These are phyloP conservation scores for Sideroxylon spinosum DNA, from an alignment of 179 eudicot genomes.

Conservation along the genomic window DNA sequence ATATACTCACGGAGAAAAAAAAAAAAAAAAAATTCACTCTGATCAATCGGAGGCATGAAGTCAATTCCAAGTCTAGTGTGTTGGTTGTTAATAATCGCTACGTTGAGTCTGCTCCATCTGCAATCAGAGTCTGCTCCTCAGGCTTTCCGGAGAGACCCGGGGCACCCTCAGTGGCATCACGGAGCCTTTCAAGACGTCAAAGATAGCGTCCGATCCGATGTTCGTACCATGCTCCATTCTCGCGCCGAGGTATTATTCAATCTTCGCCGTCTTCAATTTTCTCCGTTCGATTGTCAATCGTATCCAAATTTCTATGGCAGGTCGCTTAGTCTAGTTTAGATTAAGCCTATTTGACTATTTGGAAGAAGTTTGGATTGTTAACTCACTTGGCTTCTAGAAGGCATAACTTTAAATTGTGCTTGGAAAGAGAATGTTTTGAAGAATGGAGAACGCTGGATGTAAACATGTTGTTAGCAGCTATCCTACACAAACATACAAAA, in stretches of 20 bases:
- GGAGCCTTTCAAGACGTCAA: conserved; percentile 89
- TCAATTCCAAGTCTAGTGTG: conserved; percentile 1
- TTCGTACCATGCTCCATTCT: conserved; percentile 82
- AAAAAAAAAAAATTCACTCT: too few relatives aligned
- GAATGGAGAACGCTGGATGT: not conserved
- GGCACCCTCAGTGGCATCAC: conserved; percentile 94
- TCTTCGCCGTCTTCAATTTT: not conserved
- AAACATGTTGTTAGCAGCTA: not conserved
- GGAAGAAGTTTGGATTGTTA: not conserved
- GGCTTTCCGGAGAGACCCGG: conserved; percentile 79
- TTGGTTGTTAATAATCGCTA: not conserved
- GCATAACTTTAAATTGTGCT: not conserved
- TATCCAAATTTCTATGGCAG: not conserved
- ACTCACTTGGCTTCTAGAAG: not conserved
- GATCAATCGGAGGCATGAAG: conserved; percentile 16
- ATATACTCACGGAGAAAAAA: not conserved
- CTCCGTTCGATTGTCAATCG: not conserved
- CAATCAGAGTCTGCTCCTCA: conserved; percentile 43
- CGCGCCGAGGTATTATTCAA: conserved; percentile 76
- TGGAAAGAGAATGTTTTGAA: not conserved
- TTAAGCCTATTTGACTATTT: not conserved
- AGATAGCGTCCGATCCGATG: conserved; percentile 74
- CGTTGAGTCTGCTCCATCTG: conserved; percentile 12
- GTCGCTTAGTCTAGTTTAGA: not conserved
- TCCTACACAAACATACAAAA: not conserved